Conservation (phyloP, 2,329 filamentous ascomycete genomes). For the Talaromyces sp. region DNA sequence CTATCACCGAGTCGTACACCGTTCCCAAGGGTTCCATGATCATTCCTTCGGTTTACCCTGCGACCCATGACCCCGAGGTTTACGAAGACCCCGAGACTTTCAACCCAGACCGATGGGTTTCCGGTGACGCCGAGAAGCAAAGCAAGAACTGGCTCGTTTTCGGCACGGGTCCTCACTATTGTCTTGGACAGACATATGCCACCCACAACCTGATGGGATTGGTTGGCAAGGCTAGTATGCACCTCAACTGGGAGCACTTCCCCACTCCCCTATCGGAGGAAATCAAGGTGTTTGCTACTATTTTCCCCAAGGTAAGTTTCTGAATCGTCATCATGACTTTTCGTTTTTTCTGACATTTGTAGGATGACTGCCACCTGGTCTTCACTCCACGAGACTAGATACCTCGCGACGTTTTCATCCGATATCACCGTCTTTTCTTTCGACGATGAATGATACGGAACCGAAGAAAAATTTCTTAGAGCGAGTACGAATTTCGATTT, state of each 20-base stretch:
- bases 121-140: slow-evolving; percentile 80
- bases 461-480: background rate
- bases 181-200: slow-evolving; percentile 88
- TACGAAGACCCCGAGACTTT: slow-evolving; percentile 86
- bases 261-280: slow-evolving; percentile 79
- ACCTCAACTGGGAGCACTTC: slow-evolving; percentile 86
- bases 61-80: slow-evolving; percentile 85
- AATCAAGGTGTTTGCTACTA: slow-evolving; percentile 97
- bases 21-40: slow-evolving; percentile 94
- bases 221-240: slow-evolving; percentile 82
- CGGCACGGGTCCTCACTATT: slow-evolving; percentile 93
- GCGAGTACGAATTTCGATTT: background rate
- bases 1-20: slow-evolving; percentile 82
- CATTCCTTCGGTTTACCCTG: slow-evolving; percentile 83
- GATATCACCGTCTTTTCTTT: background rate
- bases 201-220: slow-evolving; percentile 82
- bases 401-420: background rate
- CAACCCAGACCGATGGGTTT: slow-evolving; percentile 87
- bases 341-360: slow-evolving; percentile 18
- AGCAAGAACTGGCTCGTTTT: slow-evolving; percentile 98
- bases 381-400: slow-evolving; percentile 50
- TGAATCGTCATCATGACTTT: background rate
- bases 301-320: slow-evolving; percentile 82
- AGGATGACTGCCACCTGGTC: slow-evolving; percentile 80
- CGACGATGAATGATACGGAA: background rate